Conservation (phyloP, 352 stramenopile genomes). For the Pythium vanterpoolii region DNA sequence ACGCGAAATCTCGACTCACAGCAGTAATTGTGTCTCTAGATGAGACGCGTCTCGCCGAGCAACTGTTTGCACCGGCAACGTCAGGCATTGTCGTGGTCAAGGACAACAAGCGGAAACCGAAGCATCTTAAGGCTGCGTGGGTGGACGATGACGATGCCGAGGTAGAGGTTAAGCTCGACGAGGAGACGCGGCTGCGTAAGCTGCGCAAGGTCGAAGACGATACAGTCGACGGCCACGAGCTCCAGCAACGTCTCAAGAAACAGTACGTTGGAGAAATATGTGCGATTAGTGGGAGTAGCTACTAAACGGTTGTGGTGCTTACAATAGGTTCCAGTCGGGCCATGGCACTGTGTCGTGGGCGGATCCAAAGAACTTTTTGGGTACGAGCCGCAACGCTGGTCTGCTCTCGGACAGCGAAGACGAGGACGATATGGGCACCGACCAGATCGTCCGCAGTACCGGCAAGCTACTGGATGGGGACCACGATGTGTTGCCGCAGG, state of each 20-base stretch:
- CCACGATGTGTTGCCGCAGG: conserved; percentile 54
- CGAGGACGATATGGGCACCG: conserved; percentile 48
- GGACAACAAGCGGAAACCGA: conserved; percentile 31
- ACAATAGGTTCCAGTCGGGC: conserved; percentile 48
- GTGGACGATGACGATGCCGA: conserved; percentile 85
- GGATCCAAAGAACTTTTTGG: conserved; percentile 66
- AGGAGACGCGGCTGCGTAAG: conserved; percentile 74
- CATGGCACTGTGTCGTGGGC: conserved; percentile 65
- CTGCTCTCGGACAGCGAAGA: conserved; percentile 54
- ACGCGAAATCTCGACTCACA: not conserved
- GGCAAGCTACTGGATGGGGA: conserved; percentile 51
- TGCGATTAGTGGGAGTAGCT: not conserved
- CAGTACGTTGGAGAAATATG: conserved; percentile 40
- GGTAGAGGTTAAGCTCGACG: conserved; percentile 67
- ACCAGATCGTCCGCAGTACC: conserved; percentile 49
- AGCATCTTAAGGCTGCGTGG: conserved; percentile 63
- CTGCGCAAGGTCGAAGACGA: conserved; percentile 79
- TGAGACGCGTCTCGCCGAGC: conserved; percentile 50
- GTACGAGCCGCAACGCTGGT: conserved; percentile 22
- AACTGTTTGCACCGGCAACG: conserved; percentile 39
- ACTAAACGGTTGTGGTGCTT: not conserved
- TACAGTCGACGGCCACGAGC: conserved; percentile 56
- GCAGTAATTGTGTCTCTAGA: conserved; percentile 17
- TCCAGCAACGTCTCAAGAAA: conserved; percentile 79
- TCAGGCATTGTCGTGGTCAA: conserved; percentile 1